A percentile compares a stretch with the other conserved stretches of the same genome.
Conservation (phyloP, 306 rosid species). For the Luffa aegyptiaca region DNA sequence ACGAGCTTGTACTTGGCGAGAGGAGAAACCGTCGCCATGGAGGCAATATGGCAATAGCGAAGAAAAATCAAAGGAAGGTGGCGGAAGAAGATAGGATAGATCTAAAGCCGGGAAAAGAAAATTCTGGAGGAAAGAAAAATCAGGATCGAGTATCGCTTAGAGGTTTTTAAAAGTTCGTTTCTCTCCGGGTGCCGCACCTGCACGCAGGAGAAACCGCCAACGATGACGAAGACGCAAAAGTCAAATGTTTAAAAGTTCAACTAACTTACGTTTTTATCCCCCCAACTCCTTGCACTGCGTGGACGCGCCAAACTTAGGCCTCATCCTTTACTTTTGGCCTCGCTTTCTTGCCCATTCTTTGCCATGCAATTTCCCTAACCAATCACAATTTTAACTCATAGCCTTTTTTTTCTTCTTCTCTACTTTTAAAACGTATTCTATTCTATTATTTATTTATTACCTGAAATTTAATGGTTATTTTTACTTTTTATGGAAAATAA, state of each 20-base stretch:
- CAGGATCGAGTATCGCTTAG: neutral
- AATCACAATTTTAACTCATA: neutral
- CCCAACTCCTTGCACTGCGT: neutral
- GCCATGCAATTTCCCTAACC: neutral
- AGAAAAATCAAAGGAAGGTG: neutral
- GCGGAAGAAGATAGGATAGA: slow-evolving; percentile 11
- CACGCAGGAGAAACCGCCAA: slow-evolving; percentile 53
- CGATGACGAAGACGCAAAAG: slow-evolving; percentile 24
- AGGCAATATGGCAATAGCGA: neutral
- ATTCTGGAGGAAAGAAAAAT: neutral
- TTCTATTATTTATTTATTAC: neutral
- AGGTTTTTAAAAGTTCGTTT: neutral
- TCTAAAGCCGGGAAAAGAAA: slow-evolving; percentile 26
- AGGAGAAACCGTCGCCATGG: slow-evolving; percentile 89
- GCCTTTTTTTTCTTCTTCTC: neutral
- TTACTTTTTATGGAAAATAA: no score
- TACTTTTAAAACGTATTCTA: neutral
- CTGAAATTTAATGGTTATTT: neutral
- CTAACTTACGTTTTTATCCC: neutral
- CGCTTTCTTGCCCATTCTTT: neutral
- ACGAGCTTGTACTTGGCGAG: slow-evolving; percentile 88
- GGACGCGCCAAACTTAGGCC: neutral
- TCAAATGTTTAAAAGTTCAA: slow-evolving; percentile 3
- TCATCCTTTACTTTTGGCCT: neutral
- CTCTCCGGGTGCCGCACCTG: neutral